Evolutionary conservation across 2,329 filamentous ascomycete genomes (phyloP), one percentile per base, ranked within the genome.

Genomic region (Malbranchea cinnamomea): DNA sequence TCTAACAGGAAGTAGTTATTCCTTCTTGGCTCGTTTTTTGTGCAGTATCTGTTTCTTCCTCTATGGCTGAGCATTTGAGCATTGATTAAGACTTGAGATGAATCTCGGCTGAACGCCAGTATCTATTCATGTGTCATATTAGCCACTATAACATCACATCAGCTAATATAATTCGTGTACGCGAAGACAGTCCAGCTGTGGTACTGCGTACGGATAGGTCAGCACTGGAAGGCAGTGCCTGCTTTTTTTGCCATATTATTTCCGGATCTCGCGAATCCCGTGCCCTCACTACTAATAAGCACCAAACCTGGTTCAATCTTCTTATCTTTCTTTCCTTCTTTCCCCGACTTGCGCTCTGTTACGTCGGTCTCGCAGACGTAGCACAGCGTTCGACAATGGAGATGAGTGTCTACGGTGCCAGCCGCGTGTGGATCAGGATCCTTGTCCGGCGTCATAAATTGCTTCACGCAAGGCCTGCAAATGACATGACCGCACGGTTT

Each of bases 401-500:
- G 44, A 6, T 49, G 55, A 46, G 44, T 51, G 9, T 62, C 60
- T 33, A 73, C 65, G 6, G 59, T 54, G 19, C 63, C 57, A 1
- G 50, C 48, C 17, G 72, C 67, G 42, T 83, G 76, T 4, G 73
- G 71, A 49, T 78, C 69, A 40, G 57, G 35, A 54, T 62, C 41
- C 47, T 62, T 33, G 54, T 59, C 23, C 4, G 72, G 67, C 5
- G 66, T 67, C 64, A 94, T 76, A 53, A 95, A 92, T 47, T 84
- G 79, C 32, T 75, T 69, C 10, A 85, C 77, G 47, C 87, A 94
- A 22, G 69, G 76, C 44, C 79, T 77, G 54, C 87, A 98, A 13
- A 94, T 56, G 1, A 95, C 84, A 50, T 98, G 87, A 0, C 87
- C 87, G 46, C 87, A 98, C 0, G 81, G 80, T 50, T 82, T 85